Percentiles rank a stretch among this genome's conserved stretches.
Evolutionary conservation across 2,329 filamentous ascomycete genomes (phyloP).

Genomic region (Ambrosiella cleistominuta): DNA sequence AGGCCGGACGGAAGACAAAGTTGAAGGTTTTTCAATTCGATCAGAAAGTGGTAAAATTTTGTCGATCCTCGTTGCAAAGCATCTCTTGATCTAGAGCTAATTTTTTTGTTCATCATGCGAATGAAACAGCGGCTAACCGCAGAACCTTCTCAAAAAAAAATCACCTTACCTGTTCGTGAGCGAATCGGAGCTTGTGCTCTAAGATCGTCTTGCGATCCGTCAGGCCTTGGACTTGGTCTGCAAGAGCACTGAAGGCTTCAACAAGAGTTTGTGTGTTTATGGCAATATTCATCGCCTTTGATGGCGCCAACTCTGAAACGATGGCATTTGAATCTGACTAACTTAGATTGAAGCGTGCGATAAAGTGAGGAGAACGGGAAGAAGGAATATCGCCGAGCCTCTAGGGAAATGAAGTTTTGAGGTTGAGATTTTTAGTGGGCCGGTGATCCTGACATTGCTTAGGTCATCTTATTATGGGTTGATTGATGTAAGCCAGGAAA

Average conservation of each 20-base stretch:
- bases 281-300: slow-evolving; percentile 12
- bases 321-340: slow-evolving; percentile 8
- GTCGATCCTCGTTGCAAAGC: slow-evolving; percentile 45
- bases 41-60: slow-evolving; percentile 29
- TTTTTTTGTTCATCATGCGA: slow-evolving; percentile 25
- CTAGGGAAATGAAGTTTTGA: slow-evolving; percentile 10
- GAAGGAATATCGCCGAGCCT: slow-evolving; percentile 13
- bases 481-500: neutral
- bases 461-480: neutral
- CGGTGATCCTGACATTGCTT: neutral
- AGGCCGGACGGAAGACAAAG: slow-evolving; percentile 1
- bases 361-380: slow-evolving; percentile 14
- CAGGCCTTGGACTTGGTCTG: slow-evolving; percentile 46
- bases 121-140: slow-evolving; percentile 6
- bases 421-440: slow-evolving; percentile 10
- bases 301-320: slow-evolving; percentile 12
- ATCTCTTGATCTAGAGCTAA: slow-evolving; percentile 81
- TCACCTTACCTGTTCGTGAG: slow-evolving; percentile 44
- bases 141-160: neutral
- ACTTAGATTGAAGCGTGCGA: slow-evolving; percentile 8
- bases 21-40: slow-evolving; percentile 11
- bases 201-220: slow-evolving; percentile 46
- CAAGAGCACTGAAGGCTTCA: slow-evolving; percentile 46
- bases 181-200: slow-evolving; percentile 49
- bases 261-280: slow-evolving; percentile 35